phyloP scores from a whole-genome alignment of 225 moss, liverwort and hornwort species.

The Marchantia paleacea region DNA sequence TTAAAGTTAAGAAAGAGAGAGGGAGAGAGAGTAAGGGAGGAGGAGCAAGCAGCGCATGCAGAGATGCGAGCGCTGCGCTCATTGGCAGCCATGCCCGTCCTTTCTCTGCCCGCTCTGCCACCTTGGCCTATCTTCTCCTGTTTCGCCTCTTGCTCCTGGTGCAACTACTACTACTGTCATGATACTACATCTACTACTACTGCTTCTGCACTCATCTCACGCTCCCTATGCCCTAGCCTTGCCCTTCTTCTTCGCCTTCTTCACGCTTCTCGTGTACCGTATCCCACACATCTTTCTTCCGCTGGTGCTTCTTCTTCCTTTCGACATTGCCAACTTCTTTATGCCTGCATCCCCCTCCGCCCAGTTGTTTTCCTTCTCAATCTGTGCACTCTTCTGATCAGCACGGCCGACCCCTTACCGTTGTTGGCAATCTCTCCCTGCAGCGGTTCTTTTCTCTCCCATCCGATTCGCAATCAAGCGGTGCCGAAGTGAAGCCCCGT shows the following conservation, averaged over 20 bases:
- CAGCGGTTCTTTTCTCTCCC: too few relatives aligned
- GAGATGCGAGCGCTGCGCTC: constrained; percentile 14
- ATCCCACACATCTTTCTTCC: neutral
- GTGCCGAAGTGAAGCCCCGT: too few relatives aligned
- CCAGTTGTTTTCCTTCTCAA: neutral
- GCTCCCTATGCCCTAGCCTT: constrained; percentile 8
- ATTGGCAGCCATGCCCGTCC: constrained; percentile 30
- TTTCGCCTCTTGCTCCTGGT: constrained; percentile 14
- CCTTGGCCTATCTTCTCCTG: constrained; percentile 30
- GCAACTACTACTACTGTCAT: neutral
- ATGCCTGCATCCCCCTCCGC: neutral
- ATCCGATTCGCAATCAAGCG: too few relatives aligned
- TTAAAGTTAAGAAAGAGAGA: constrained; percentile 14
- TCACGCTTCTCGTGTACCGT: neutral
- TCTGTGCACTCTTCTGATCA: neutral
- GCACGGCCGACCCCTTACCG: neutral
- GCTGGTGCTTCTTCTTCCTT: too few relatives aligned
- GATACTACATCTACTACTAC: neutral
- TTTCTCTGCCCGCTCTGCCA: constrained; percentile 38
- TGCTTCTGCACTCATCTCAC: neutral
- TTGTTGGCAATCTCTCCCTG: too few relatives aligned
- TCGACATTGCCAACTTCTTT: neutral
- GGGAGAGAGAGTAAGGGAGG: neutral
- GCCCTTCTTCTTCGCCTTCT: neutral
- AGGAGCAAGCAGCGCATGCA: constrained; percentile 18